Evolutionary conservation across 2,329 filamentous ascomycete genomes (phyloP), one percentile per base, ranked within the genome.

Genomic region (Penicillium sp.): DNA sequence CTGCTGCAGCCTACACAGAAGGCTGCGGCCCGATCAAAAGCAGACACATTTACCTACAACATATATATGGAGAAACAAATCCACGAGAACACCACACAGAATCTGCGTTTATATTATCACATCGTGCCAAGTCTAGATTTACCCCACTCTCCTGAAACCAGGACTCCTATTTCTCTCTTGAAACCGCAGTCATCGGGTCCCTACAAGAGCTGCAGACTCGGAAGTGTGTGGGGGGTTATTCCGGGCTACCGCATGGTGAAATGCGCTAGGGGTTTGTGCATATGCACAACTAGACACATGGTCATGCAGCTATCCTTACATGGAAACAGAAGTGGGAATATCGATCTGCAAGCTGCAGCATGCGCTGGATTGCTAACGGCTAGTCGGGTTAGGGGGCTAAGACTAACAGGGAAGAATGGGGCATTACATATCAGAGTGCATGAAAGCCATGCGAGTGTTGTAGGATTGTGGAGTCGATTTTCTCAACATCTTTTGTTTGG

Each of bases 401-500:
- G n/a, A 44, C 27, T 41, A 43, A 44, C 29, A 39, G 38, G 15
- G 21, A 47, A 35, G 13, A 47, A 31, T 47, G 19, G 33, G 23
- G 25, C 17, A 41, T 42, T 43, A 36, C 38, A 43, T 4, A 44
- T 44, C 21, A 13, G 6, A 23, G 42, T 42, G 23, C 44, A 33
- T 31, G 10, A 49, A 13, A 19, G 49, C 52, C 57, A 58, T 62
- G 60, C 57, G 47, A 63, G 41, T 42, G 13, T 29, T 61, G 59
- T 59, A 62, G 61, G 48, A 66, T 27, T 61, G 63, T 64, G 59
- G 64, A 65, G 58, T 66, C 48, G 21, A 25, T 23, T 31, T 38
- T 53, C 21, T 35, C 41, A 21, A 45, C 19, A 21, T 36, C 19
- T 29, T 44, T 36, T 33, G 29, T 33, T 33, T 33, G 3, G 1